Conservation (phyloP, 2,329 filamentous ascomycete species). For the Botrytis hyacinthi region DNA sequence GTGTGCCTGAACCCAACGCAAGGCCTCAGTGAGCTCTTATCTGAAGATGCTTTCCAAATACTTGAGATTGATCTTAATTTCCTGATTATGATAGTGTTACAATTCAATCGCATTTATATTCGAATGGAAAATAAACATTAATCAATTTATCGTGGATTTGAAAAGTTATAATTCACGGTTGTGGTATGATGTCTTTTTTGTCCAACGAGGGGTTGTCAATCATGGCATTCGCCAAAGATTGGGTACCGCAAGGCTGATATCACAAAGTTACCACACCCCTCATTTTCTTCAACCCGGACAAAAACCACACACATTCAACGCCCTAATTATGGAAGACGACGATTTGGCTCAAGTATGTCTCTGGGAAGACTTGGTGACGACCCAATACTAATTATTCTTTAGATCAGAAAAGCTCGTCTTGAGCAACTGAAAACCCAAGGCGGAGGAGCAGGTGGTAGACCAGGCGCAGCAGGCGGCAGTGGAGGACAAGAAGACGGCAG, state of each 20-base stretch:
- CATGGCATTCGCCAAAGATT: neutral
- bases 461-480: constrained; percentile 45
- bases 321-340: constrained; percentile 37
- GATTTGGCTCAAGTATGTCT: constrained; percentile 37
- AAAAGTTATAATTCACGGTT: neutral
- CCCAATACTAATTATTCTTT: constrained; percentile 18
- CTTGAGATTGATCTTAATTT: neutral
- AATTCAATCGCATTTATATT: neutral
- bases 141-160: neutral
- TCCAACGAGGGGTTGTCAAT: neutral
- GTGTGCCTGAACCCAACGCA: neutral
- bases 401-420: constrained; percentile 90
- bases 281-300: constrained; percentile 6
- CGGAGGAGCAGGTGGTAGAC: constrained; percentile 49
- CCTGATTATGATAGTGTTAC: neutral
- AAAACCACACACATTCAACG: neutral
- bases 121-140: neutral
- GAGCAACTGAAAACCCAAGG: constrained; percentile 84
- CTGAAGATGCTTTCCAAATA: neutral
- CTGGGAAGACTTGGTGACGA: neutral
- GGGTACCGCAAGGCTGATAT: neutral
- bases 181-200: neutral
- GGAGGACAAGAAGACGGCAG: constrained; percentile 61
- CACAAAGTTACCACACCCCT: constrained; percentile 2
- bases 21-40: neutral